Evolutionary conservation across 2,329 filamentous ascomycete genomes (phyloP), one percentile per base, ranked within the genome.

Genomic region (Aspergillus melleus): DNA sequence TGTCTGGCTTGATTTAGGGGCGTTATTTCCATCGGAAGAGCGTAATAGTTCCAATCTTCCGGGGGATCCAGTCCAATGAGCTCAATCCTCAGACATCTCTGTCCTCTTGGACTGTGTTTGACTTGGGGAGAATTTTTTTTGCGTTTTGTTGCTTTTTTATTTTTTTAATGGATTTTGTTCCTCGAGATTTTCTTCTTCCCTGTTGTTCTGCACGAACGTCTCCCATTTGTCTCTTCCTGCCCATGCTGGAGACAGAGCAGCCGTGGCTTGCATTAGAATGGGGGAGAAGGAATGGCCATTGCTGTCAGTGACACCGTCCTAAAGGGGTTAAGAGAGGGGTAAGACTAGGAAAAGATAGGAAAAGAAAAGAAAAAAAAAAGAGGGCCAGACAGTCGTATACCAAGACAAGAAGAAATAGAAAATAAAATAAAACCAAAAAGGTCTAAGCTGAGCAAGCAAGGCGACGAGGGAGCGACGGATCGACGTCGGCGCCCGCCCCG

Each of bases 201-300:
- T 36, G 32, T 12, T 36, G 11, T 8, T 36, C 11, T 14, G 32
- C 32, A 36, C 32, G 32, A 20, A 55, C 12, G 6, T 42, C 46
- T 32, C 36, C 58, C 50, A 55, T 49, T 58, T 58, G 59, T 60
- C 60, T 54, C 36, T 42, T 54, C 60, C 51, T 49, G 42, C 53
- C 39, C 49, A 26, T 51, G 52, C 52, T 61, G 62, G 58, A 53
- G 59, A 59, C 36, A 52, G 65, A 59, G 63, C 16, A 61, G 63
- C 22, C 49, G 69, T 71, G 70, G 72, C 71, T 68, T 72, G 69
- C 70, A 72, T 71, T 62, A 69, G 67, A 52, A 66, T 62, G 70
- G 66, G 56, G 63, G 58, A 68, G 64, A 60, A 49, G 60, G 62
- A 68, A 64, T 66, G 66, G 59, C 56, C 60, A 63, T 63, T 61